phyloP scores from a whole-genome alignment of 148 eudicot genomes.

The Rhododendron williamsianum region DNA sequence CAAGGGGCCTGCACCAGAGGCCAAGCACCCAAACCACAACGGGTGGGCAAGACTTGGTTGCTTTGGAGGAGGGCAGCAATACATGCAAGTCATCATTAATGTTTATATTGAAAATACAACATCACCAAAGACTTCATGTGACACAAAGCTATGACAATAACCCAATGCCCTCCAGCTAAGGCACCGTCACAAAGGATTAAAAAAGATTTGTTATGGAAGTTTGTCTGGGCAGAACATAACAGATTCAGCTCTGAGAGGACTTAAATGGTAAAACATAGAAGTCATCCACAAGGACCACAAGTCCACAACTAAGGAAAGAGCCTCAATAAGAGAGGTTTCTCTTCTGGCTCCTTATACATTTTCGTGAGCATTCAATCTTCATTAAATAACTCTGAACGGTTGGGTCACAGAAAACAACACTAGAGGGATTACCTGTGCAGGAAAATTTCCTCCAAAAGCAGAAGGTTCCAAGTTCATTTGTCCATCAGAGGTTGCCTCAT shows the following conservation, averaged over 20 bases:
- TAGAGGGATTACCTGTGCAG: conserved; percentile 47
- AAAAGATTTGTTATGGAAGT: background rate
- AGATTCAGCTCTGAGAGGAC: background rate
- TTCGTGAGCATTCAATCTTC: background rate
- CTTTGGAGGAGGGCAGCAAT: background rate
- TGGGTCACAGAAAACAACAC: background rate
- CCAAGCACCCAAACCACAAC: no score
- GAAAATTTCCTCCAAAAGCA: conserved; percentile 56
- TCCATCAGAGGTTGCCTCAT: conserved; percentile 42
- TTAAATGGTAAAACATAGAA: background rate
- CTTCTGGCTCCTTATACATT: background rate
- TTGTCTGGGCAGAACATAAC: background rate
- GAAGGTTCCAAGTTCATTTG: conserved; percentile 37
- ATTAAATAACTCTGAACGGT: background rate
- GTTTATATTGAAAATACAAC: background rate
- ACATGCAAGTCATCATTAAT: background rate
- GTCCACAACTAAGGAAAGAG: background rate
- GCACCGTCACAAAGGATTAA: background rate
- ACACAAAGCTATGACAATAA: background rate
- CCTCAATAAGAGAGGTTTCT: background rate
- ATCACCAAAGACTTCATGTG: background rate
- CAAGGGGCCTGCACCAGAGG: no score
- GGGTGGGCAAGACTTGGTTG: no score
- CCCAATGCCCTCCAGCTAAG: background rate
- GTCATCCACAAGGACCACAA: background rate